Percentiles rank a stretch among this genome's conserved stretches.
These are phyloP conservation scores for Hygrophorus pudorinus DNA, from an alignment of 768 basidiomycete species.

Conservation along the genomic window DNA sequence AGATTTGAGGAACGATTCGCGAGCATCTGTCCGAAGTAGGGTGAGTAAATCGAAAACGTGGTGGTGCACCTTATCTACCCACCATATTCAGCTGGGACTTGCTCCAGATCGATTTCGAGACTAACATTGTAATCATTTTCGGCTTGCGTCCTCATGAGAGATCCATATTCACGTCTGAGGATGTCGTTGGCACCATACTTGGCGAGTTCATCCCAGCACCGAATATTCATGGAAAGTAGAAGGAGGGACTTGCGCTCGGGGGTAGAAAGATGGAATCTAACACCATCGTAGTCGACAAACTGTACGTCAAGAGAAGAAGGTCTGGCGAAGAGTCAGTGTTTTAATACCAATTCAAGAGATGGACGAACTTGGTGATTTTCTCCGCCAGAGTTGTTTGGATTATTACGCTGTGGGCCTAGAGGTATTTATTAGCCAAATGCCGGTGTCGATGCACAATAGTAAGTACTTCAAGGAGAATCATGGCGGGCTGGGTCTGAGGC, in stretches of 20 bases:
- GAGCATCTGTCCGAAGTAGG: constrained; percentile 45
- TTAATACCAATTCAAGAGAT: constrained; percentile 9
- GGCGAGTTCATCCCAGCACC: constrained; percentile 92
- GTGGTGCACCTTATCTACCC: constrained; percentile 14
- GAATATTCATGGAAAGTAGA: constrained; percentile 90
- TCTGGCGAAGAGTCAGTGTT: constrained; percentile 45
- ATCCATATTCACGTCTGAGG: constrained; percentile 75
- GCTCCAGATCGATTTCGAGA: constrained; percentile 79
- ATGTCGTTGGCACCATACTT: constrained; percentile 78
- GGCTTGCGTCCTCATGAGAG: constrained; percentile 50
- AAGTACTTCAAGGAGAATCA: constrained; percentile 82
- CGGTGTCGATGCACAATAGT: background rate
- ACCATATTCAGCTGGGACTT: constrained; percentile 78
- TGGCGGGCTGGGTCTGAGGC: constrained; percentile 16
- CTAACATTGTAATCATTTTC: constrained; percentile 89
- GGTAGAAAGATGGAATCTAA: constrained; percentile 88
- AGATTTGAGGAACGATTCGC: constrained; percentile 71
- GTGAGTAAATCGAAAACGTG: constrained; percentile 7
- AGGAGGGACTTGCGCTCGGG: constrained; percentile 75
- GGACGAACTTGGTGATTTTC: constrained; percentile 67
- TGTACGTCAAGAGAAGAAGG: constrained; percentile 87
- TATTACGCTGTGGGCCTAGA: constrained; percentile 83
- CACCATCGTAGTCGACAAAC: constrained; percentile 97
- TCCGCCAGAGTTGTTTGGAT: constrained; percentile 85
- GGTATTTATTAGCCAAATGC: constrained; percentile 2